Evolutionary conservation across 768 basidiomycete genomes (phyloP), one percentile per base, ranked within the genome.

Genomic region (Panaeolus cyanescens): DNA sequence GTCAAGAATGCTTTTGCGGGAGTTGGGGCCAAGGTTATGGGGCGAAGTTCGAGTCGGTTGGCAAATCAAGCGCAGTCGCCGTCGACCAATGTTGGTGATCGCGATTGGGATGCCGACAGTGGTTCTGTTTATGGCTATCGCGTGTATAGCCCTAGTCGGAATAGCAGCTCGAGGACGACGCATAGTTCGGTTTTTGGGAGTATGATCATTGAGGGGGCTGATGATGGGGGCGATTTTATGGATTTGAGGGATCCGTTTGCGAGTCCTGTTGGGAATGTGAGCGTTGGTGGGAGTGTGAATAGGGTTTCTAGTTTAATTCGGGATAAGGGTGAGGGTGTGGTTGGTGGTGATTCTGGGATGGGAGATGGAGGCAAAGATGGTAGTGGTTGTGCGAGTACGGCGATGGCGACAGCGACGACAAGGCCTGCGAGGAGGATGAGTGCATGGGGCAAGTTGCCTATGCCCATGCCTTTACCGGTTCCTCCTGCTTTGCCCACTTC

Each of bases 201-300:
- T 36, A 60, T 60, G 61, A 39, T 62, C 12, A 60, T 61, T 59
- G 65, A 67, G 28, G 67, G 63, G 25, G 60, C 54, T 15, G 61
- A 62, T 55, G 66, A 53, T 20, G 66, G 70, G 34, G 68, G 65
- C n/a, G 72, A 72, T 55, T 75, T 75, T 39, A 75, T 71, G 73
- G 72, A 75, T 62, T 36, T 75, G 63, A 65, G 70, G 7, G 74
- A 75, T 40, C 74, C 74, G 19, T 75, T 75, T 54, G 74, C 74
- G 22, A 65, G 69, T 31, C 59, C 61, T 53, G 45, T 50, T 8
- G 45, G 45, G 45, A 50, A 50, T 30, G 45, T 50, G 45, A 50
- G 10, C n/a, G 32, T 57, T 54, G 37, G 32, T 12, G 62, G 56
- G 40, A 56, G 10, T 5, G 36, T 60, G 32, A 37, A 22, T 10